Base-by-base conservation (phyloP, 768 basidiomycete genomes). In the Psilocybe cyanescens region DNA sequence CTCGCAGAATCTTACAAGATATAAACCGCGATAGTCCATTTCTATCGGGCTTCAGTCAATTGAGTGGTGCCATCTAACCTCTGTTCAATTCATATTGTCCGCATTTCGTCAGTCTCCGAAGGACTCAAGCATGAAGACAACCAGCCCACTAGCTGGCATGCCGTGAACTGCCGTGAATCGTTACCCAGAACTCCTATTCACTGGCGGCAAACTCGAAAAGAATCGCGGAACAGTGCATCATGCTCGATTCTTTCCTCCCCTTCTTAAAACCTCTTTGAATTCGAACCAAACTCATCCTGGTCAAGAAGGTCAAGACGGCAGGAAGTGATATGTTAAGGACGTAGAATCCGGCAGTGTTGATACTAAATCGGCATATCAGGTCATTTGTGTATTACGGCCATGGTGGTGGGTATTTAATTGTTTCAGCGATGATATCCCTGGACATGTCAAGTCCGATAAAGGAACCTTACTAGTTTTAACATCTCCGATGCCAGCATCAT, bases 381-480 rank as follows among this genome's bases (percentile, higher is more conserved):
- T 53, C 51, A 35, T 31, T 31, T 8, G 31, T 44, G 41, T n/a
- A 44, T 44, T 44, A 44, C 41, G 41, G 41, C 8, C 14, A 46
- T 24, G 56, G 56, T 59, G 31, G 30, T 41, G 28, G 49, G 6
- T 28, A 11, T 62, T 51, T 59, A 49, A 55, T 50, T 53, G 52
- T 59, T 59, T 59, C 57, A 63, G 45, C 53, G 33, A 54, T n/a
- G 44, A 62, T 39, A 49, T 51, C 61, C 56, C 57, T 58, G 61
- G 50, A 57, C 54, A 49, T 57, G 49, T 35, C 49, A 61, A 16
- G 45, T 46, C 2, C 41, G 57, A 11, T 39, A 8, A 31, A 44
- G 33, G 53, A 54, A 41, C 53, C 24, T 41, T 39, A 31, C 51
- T 28, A 12, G 49, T 50, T 50, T 24, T 53, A 33, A 33, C 31